Percentiles rank a stretch among this genome's conserved stretches.
Conservation (phyloP, 192 early-diverging fungal species). For the Linderina pennispora region DNA sequence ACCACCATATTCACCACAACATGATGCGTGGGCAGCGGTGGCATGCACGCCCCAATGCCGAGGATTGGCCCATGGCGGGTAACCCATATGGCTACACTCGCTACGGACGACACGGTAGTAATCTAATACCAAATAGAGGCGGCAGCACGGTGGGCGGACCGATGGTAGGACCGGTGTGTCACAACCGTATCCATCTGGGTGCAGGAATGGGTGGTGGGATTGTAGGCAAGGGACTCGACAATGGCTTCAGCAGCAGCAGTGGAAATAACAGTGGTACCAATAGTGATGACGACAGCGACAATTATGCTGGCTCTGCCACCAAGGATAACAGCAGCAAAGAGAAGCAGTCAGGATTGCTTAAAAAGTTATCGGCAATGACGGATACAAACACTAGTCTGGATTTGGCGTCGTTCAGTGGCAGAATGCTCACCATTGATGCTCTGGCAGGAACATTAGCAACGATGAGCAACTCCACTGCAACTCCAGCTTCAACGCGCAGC, state of each 20-base stretch:
- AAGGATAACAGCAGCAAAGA: not conserved
- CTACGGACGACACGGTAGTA: conserved; percentile 7
- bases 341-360: not conserved
- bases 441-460: conserved; percentile 18
- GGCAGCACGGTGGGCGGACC: not conserved
- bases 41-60: conserved; percentile 21
- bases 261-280: too few species aligned
- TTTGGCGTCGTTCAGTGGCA: conserved; percentile 16
- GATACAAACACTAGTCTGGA: conserved; percentile 32
- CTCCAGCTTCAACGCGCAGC: not conserved
- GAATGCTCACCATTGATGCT: conserved; percentile 28
- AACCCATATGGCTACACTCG: conserved; percentile 31
- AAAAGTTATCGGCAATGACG: conserved; percentile 2
- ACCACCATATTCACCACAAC: too few species aligned
- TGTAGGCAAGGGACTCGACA: conserved; percentile 3
- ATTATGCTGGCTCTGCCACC: not conserved
- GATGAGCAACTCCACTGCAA: conserved; percentile 1
- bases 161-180: conserved; percentile 10
- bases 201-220: too few species aligned
- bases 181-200: conserved; percentile 25
- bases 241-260: conserved; percentile 2
- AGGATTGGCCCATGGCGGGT: conserved; percentile 35
- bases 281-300: conserved; percentile 5
- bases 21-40: conserved; percentile 37
- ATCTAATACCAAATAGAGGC: conserved; percentile 9